Percentiles rank a stretch among this genome's conserved stretches.
Conservation (phyloP, 2,329 filamentous ascomycete genomes). For the Escovopsis sp. region DNA sequence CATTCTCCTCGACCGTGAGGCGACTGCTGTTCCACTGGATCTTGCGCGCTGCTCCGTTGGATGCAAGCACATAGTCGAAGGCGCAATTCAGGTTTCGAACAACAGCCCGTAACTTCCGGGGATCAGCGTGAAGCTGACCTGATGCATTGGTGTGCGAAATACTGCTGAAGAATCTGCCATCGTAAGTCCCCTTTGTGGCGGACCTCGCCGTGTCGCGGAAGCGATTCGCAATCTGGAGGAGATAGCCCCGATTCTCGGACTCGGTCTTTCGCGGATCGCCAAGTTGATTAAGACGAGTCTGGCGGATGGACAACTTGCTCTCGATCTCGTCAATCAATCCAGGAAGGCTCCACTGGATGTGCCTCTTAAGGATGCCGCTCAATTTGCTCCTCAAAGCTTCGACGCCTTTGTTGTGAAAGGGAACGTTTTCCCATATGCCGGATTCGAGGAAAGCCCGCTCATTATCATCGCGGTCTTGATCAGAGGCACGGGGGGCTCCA, state of each 20-base stretch:
- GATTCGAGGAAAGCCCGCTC: conserved; percentile 19
- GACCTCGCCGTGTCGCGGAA: conserved; percentile 19
- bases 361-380: conserved; percentile 15
- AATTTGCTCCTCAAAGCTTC: conserved; percentile 18
- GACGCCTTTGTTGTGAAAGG: conserved; percentile 18
- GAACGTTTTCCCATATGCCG: conserved; percentile 12
- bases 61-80: conserved; percentile 14
- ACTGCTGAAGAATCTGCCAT: conserved; percentile 22
- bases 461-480: conserved; percentile 12
- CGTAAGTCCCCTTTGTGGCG: conserved; percentile 14
- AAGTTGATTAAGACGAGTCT: conserved; percentile 6
- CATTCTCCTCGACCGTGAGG: not conserved
- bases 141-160: conserved; percentile 4
- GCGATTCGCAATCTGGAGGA: conserved; percentile 19
- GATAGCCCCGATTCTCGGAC: conserved; percentile 15
- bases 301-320: conserved; percentile 2
- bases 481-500: not conserved
- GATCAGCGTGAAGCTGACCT: not conserved
- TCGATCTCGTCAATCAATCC: conserved; percentile 14
- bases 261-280: conserved; percentile 8
- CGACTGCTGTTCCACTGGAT: conserved; percentile 6
- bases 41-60: conserved; percentile 9
- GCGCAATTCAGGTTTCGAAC: conserved; percentile 16
- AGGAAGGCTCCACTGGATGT: conserved; percentile 14
- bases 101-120: conserved; percentile 15